Base-by-base conservation (phyloP, 1,284 basidiomycete genomes). In the Heliocybe sulcata region DNA sequence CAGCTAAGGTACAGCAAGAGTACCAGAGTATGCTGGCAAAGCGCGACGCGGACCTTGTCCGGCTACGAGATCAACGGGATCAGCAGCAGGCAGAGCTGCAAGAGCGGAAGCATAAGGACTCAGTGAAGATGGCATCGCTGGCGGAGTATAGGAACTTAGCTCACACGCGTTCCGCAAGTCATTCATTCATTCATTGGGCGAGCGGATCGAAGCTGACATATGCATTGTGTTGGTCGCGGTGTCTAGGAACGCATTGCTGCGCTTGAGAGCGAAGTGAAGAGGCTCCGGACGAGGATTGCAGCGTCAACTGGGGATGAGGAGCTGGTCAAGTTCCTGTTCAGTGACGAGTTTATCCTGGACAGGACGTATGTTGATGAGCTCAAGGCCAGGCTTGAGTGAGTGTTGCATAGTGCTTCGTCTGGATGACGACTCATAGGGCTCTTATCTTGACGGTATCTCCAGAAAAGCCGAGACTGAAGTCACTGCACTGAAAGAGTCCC, bases 41-140 rank as follows among this genome's bases (percentile, higher is more conserved):
- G 64, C 83, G 87, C 53, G 90, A 95, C 63, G 69, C 74, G 0
- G 93, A 97, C 60, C 79, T 86, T 56, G 73, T 79, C 16, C 83
- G 94, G 48, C 74, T 97, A 31, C 83, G 94, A 25, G 87, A 89
- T 51, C 80, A 87, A 60, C 83, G 94, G 35, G 93, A 97, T 64
- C 89, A 92, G 58, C 73, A 81, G 48, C 71, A 72, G 12, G 81
- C 86, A 1, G 92, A 96, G 63, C 64, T 94, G 35, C 71, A 77
- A 35, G 91, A 94, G 65, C 78, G 87, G 55, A 85, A 82, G 65
- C 79, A 83, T 25, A 82, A 79, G 59, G 90, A 93, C 38, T 68
- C 70, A 45, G 74, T 83, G 54, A 89, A 85, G 66, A 64, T 78
- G 45, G 73, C 80, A n/a, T 83, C 85, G 16, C 65, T 82, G 3